These are phyloP conservation scores for Narthecium ossifragum DNA, from an alignment of 106 monocot genomes.

Conservation along the genomic window DNA sequence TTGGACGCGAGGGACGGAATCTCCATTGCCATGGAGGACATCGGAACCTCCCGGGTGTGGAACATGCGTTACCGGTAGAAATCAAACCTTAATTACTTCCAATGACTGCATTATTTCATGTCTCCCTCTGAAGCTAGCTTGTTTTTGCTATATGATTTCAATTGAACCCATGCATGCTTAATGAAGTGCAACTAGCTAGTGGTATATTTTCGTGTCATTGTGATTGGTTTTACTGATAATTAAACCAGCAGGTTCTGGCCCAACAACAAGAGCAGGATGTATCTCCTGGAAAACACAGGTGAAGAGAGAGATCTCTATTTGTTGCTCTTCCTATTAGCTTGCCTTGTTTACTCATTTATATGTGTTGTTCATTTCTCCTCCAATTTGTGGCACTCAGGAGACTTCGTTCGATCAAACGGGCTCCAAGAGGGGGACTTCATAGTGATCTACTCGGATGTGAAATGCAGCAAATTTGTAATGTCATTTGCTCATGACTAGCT, in stretches of 20 bases:
- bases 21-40: conserved; percentile 89
- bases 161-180: no score
- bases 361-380: no score
- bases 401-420: conserved; percentile 63
- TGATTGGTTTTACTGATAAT: not conserved
- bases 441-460: conserved; percentile 71
- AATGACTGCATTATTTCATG: no score
- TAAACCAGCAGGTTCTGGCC: conserved; percentile 71
- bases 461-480: conserved; percentile 68
- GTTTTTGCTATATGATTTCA: no score
- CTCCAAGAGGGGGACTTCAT: conserved; percentile 84
- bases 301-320: not conserved
- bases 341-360: not conserved
- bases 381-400: conserved; percentile 46
- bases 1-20: conserved; percentile 85
- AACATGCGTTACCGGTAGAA: conserved; percentile 87
- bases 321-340: not conserved
- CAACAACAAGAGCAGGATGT: conserved; percentile 99
- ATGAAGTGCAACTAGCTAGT: not conserved
- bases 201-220: not conserved
- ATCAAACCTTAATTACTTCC: not conserved
- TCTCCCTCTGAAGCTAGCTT: no score
- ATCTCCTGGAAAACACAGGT: conserved; percentile 95
- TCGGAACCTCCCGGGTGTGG: conserved; percentile 75
- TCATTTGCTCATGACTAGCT: not conserved